Percentiles rank a stretch among this genome's conserved stretches.
Conservation (phyloP, 805 yeast genomes). For the Metschnikowia continentalis region DNA sequence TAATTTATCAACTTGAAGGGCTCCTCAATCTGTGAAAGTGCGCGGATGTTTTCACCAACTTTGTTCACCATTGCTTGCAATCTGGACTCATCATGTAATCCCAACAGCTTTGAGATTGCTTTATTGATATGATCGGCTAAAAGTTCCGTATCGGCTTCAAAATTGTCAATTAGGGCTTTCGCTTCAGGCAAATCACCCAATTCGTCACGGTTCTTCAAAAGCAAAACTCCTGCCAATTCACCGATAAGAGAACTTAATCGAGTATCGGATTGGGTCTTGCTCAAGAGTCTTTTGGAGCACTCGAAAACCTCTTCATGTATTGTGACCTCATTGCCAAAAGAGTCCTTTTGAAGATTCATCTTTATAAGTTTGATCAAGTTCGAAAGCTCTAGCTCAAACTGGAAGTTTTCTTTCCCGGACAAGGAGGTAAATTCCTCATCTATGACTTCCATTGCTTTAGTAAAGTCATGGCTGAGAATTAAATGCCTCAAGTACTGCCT, state of each 20-base stretch:
- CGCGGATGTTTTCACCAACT: slow-evolving; percentile 28
- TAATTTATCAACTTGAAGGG: slow-evolving; percentile 35
- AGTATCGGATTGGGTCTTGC: background rate
- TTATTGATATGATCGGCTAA: slow-evolving; percentile 22
- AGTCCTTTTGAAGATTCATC: slow-evolving; percentile 17
- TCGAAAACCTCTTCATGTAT: slow-evolving; percentile 12
- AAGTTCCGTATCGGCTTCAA: slow-evolving; percentile 20
- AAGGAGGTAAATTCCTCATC: slow-evolving; percentile 4
- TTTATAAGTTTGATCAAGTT: slow-evolving; percentile 23
- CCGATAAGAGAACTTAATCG: background rate
- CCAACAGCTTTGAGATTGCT: slow-evolving; percentile 21
- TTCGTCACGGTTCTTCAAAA: slow-evolving; percentile 5
- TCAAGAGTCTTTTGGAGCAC: background rate
- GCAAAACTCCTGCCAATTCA: slow-evolving; percentile 12
- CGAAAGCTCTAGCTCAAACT: slow-evolving; percentile 26
- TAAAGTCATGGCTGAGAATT: slow-evolving; percentile 7
- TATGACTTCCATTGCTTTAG: slow-evolving; percentile 7
- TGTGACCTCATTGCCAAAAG: slow-evolving; percentile 19
- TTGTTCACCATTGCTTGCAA: slow-evolving; percentile 29
- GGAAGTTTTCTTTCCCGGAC: slow-evolving; percentile 7
- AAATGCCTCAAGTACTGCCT: slow-evolving; percentile 6
- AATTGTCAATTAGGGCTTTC: slow-evolving; percentile 16
- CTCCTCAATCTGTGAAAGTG: slow-evolving; percentile 29
- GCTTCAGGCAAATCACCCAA: slow-evolving; percentile 10
- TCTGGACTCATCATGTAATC: slow-evolving; percentile 25